phyloP scores from a whole-genome alignment of 192 early-diverging fungal genomes.

The Backusella tuberculispora region DNA sequence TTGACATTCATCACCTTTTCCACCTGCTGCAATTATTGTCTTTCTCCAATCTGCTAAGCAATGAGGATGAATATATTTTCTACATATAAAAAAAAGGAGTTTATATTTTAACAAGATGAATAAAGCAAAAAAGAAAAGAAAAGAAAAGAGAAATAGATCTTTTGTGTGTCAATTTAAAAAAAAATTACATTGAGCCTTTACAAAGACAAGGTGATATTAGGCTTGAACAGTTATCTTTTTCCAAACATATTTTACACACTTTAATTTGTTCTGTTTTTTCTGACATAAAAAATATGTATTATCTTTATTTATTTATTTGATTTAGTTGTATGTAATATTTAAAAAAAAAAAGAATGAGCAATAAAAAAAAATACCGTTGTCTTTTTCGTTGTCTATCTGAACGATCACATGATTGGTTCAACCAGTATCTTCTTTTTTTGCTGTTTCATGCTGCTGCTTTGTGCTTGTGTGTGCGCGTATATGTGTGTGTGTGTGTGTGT shows the following conservation, averaged over 20 bases:
- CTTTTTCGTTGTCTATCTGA: background rate
- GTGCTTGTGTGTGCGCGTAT: too few relatives aligned
- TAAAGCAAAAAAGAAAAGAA: background rate
- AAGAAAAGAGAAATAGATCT: background rate
- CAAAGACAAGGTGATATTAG: constrained; percentile 45
- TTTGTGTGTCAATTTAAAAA: background rate
- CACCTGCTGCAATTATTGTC: constrained; percentile 22
- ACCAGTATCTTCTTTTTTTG: background rate
- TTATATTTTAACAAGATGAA: too few relatives aligned
- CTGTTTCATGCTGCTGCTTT: background rate
- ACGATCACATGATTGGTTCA: constrained; percentile 8
- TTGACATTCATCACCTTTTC: constrained; percentile 33
- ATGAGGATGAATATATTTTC: constrained; percentile 43
- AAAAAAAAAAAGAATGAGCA: background rate
- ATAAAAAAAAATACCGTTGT: background rate
- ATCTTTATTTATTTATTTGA: too few relatives aligned
- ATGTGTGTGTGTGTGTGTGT: background rate
- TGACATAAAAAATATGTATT: background rate
- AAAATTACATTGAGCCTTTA: constrained; percentile 45
- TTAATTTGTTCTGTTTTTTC: background rate
- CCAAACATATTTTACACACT: constrained; percentile 46
- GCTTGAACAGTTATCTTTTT: constrained; percentile 22
- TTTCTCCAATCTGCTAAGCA: constrained; percentile 42
- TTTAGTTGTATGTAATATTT: background rate
- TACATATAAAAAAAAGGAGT: constrained; percentile 12